Evolutionary conservation across 2,329 filamentous ascomycete genomes (phyloP).

Genomic region (Epichloe hybrida): DNA sequence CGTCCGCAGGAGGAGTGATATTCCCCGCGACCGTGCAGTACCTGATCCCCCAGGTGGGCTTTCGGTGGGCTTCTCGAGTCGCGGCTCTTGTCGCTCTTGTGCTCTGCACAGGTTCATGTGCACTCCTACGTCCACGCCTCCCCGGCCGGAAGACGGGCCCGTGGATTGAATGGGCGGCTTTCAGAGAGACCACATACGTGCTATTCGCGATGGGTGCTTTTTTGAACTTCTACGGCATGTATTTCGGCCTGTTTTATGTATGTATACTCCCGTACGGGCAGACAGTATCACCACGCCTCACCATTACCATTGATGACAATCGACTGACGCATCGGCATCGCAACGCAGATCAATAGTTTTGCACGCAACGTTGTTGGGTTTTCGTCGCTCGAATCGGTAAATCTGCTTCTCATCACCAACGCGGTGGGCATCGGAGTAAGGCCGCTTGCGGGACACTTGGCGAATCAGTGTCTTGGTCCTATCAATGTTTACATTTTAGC

Average conservation of each 20-base stretch:
- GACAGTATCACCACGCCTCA: too few species aligned
- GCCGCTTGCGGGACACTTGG: conserved; percentile 36
- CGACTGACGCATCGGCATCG: neutral
- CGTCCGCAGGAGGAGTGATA: conserved; percentile 39
- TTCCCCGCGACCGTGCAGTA: conserved; percentile 45
- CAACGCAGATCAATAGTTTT: conserved; percentile 20
- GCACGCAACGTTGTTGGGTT: conserved; percentile 30
- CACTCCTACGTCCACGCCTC: conserved; percentile 31
- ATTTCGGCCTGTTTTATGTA: conserved; percentile 29
- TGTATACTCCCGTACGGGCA: neutral
- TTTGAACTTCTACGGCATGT: conserved; percentile 26
- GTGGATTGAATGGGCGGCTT: conserved; percentile 41
- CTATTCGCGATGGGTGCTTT: conserved; percentile 37
- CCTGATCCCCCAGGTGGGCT: conserved; percentile 43
- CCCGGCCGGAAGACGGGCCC: conserved; percentile 34
- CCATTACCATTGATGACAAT: neutral
- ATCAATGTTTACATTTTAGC: conserved; percentile 41
- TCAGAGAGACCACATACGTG: conserved; percentile 41
- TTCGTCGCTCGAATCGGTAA: conserved; percentile 34
- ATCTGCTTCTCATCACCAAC: conserved; percentile 43
- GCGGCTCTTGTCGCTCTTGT: conserved; percentile 48
- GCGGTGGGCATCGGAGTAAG: conserved; percentile 42
- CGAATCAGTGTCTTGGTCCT: conserved; percentile 37
- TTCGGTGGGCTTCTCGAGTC: conserved; percentile 49
- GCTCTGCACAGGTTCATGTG: conserved; percentile 26